Conservation (phyloP, 2,329 filamentous ascomycete genomes). For the Pseudocercospora ulei region DNA sequence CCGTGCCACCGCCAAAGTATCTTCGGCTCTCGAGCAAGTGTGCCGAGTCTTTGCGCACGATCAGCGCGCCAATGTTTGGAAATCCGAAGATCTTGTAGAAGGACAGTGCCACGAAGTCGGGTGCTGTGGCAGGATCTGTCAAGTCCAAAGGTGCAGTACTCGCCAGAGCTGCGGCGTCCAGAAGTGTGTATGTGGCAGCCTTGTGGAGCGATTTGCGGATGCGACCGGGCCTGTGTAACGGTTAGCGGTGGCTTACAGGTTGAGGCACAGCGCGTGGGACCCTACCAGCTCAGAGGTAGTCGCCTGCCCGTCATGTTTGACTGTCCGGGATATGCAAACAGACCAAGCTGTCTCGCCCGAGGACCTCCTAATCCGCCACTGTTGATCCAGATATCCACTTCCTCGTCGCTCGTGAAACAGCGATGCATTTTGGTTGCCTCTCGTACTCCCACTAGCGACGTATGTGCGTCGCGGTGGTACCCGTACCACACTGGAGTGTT, state of each 20-base stretch:
- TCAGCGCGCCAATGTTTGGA: slow-evolving; percentile 51
- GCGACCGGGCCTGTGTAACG: slow-evolving; percentile 28
- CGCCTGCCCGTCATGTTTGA: slow-evolving; percentile 37
- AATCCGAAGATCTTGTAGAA: slow-evolving; percentile 61
- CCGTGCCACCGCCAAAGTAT: slow-evolving; percentile 61
- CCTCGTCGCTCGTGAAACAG: slow-evolving; percentile 37
- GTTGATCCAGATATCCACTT: slow-evolving; percentile 41
- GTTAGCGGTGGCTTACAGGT: slow-evolving; percentile 14
- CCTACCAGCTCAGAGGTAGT: slow-evolving; percentile 33
- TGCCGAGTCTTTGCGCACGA: slow-evolving; percentile 49
- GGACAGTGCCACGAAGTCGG: slow-evolving; percentile 53
- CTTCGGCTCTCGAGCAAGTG: slow-evolving; percentile 47
- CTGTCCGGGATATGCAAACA: slow-evolving; percentile 37
- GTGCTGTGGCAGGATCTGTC: slow-evolving; percentile 43
- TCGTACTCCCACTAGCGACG: slow-evolving; percentile 44
- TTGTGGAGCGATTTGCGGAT: slow-evolving; percentile 33
- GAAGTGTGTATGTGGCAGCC: slow-evolving; percentile 42
- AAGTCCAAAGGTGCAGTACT: slow-evolving; percentile 53
- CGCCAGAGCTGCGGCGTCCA: slow-evolving; percentile 57
- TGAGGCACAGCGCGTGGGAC: slow-evolving; percentile 3
- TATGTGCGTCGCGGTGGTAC: slow-evolving; percentile 54
- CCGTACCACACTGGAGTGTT: slow-evolving; percentile 47
- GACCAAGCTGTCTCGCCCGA: slow-evolving; percentile 31
- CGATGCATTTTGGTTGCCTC: slow-evolving; percentile 32
- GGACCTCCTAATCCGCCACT: slow-evolving; percentile 29